A percentile compares a stretch with the other conserved stretches of the same genome.
Conservation (phyloP, 371 early-diverging fungal species). For the Mortierella sp. region DNA sequence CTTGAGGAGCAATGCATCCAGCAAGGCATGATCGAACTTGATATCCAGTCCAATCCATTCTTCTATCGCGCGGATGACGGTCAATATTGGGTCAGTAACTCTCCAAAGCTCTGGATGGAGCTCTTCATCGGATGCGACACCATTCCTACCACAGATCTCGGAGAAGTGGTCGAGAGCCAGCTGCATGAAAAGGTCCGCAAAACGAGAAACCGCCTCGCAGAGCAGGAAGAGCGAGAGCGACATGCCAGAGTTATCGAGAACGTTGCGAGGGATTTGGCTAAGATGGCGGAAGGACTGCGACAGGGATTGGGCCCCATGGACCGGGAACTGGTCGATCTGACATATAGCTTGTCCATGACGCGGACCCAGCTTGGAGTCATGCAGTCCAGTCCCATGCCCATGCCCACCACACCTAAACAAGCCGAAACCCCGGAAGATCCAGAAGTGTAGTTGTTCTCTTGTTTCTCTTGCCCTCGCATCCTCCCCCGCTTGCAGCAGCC, state of each 20-base stretch:
- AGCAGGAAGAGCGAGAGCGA: slow-evolving; percentile 51
- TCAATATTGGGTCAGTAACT: slow-evolving; percentile 52
- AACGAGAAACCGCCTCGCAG: slow-evolving; percentile 46
- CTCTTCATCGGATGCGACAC: slow-evolving; percentile 54
- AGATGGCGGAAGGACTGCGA: slow-evolving; percentile 40
- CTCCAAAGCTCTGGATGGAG: slow-evolving; percentile 55
- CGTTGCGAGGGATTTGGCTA: slow-evolving; percentile 37
- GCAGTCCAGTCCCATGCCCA: slow-evolving; percentile 19
- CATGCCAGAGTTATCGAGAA: slow-evolving; percentile 54
- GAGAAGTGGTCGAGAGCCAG: slow-evolving; percentile 46
- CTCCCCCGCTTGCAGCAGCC: not conserved
- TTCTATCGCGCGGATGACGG: slow-evolving; percentile 52
- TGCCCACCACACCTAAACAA: no score
- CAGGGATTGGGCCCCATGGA: slow-evolving; percentile 44
- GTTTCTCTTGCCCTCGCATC: not conserved
- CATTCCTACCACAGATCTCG: slow-evolving; percentile 50
- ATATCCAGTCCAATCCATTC: slow-evolving; percentile 49
- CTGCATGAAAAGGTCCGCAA: slow-evolving; percentile 54
- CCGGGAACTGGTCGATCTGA: slow-evolving; percentile 42
- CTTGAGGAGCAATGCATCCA: slow-evolving; percentile 49
- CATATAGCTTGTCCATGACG: slow-evolving; percentile 46
- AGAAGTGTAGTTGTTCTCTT: not conserved
- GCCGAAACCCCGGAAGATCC: no score
- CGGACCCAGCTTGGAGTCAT: slow-evolving; percentile 49
- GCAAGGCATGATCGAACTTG: slow-evolving; percentile 51